Evolutionary conservation across 768 basidiomycete species (phyloP), one percentile per base, ranked within the genome.

Genomic region (Dentipellis sp.): DNA sequence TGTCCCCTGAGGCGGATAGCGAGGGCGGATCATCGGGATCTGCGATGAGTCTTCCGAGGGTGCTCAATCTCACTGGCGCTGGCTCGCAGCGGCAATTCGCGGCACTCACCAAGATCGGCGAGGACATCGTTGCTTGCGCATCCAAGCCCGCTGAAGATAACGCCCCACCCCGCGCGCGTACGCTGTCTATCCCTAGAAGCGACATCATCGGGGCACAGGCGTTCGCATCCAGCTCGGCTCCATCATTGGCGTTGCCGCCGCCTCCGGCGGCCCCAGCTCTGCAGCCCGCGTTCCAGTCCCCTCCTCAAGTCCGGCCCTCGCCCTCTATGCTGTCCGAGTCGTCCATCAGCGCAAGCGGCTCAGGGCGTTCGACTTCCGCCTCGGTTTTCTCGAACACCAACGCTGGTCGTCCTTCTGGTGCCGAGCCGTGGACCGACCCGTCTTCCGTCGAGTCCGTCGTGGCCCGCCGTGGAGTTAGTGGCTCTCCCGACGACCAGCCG

Each of bases 351-450:
- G 42, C 11, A n/a, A 19, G n/a, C n/a, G 16, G 17, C 17, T 47
- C 58, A 38, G 58, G 46, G 48, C 60, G 23, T 34, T 61, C 60
- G 37, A 52, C 58, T 11, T 59, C 55, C 7, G 40, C 37, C 34
- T 59, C 60, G 4, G 60, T 57, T 29, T 52, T 59, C 46, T 50
- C 59, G 16, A 45, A 45, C 40, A 55, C 58, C 8, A 51, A 12
- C 55, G 22, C 42, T 14, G 6, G 6, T 29, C 29, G 29, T 3
- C 29, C 29, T 29, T 29, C 29, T 29, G 29, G 29, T 29, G 59
- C 56, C 49, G 50, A 51, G 51, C 52, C 59, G 16, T 60, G 60
- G 35, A 62, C 61, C 3, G 58, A 59, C 36, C 59, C 59, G 12
- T 62, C 61, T 23, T 53, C 60, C 36, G 47, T 60, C 53, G 61